Conservation (phyloP, 352 stramenopile genomes). For the Pythium rhizo-oryzae region DNA sequence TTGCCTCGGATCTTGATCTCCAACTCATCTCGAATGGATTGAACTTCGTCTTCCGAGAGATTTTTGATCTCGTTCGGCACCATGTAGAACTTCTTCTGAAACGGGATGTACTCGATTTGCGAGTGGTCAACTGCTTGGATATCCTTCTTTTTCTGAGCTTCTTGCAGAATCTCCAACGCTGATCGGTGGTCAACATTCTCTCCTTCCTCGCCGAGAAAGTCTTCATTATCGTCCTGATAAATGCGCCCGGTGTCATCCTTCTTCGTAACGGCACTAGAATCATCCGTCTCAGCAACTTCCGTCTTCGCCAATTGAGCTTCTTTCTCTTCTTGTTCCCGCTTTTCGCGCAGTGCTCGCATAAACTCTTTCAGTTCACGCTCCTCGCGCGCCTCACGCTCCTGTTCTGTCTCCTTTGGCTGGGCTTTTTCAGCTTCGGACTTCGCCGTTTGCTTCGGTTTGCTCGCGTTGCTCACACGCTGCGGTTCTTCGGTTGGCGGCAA, state of each 20-base stretch:
- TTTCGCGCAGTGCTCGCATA: constrained; percentile 81
- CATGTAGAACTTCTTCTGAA: constrained; percentile 99
- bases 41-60: constrained; percentile 88
- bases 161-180: constrained; percentile 90
- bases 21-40: constrained; percentile 80
- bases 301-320: constrained; percentile 7
- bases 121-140: constrained; percentile 97
- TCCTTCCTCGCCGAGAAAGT: constrained; percentile 82
- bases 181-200: constrained; percentile 77
- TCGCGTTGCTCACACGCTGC: background rate
- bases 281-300: constrained; percentile 9
- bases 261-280: constrained; percentile 27
- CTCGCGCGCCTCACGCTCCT: constrained; percentile 75
- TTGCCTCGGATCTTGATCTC: constrained; percentile 98
- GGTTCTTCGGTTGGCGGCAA: constrained; percentile 42
- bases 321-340: constrained; percentile 63
- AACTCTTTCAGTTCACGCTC: constrained; percentile 86
- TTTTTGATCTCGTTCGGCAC: constrained; percentile 93
- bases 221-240: constrained; percentile 86
- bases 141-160: constrained; percentile 93
- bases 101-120: constrained; percentile 94
- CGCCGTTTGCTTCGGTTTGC: background rate
- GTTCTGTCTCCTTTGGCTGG: constrained; percentile 44
- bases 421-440: background rate
- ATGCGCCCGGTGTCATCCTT: constrained; percentile 78